These are phyloP conservation scores for Suhomyces faveliae DNA, from an alignment of 805 yeast species.

Conservation along the genomic window DNA sequence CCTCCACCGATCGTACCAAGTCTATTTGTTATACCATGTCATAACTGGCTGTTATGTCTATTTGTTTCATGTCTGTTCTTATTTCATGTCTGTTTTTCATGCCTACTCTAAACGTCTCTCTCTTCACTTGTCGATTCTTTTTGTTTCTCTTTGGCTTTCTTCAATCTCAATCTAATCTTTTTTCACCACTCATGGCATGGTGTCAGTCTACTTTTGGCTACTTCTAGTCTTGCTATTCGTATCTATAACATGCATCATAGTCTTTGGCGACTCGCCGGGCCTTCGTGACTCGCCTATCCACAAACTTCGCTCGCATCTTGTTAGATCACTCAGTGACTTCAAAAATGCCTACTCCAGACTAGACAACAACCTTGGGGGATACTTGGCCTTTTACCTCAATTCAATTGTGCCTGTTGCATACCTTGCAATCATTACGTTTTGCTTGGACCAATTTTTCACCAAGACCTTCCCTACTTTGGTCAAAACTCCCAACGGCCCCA, in stretches of 20 bases:
- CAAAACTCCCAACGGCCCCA: slow-evolving; percentile 9
- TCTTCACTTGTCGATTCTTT: no score
- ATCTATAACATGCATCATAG: slow-evolving; percentile 24
- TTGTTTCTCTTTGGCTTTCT: no score
- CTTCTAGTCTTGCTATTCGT: neutral
- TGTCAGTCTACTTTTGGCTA: neutral
- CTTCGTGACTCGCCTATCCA: slow-evolving; percentile 36
- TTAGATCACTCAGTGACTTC: slow-evolving; percentile 7
- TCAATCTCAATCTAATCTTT: neutral
- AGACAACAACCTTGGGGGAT: slow-evolving; percentile 25
- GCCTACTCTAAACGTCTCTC: no score
- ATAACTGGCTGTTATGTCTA: no score
- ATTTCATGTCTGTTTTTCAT: no score
- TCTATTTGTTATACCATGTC: no score
- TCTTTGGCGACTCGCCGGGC: slow-evolving; percentile 52
- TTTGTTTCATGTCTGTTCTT: no score
- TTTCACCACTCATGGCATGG: neutral
- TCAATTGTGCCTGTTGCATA: slow-evolving; percentile 49
- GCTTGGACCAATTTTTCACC: slow-evolving; percentile 32
- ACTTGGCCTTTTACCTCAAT: slow-evolving; percentile 22
- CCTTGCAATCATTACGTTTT: slow-evolving; percentile 30
- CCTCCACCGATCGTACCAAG: no score
- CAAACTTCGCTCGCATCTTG: slow-evolving; percentile 14
- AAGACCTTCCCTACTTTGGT: slow-evolving; percentile 23
- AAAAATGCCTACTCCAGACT: slow-evolving; percentile 8